Evolutionary conservation across 768 basidiomycete genomes (phyloP), one percentile per base, ranked within the genome.

Genomic region (Mycena vulgaris): DNA sequence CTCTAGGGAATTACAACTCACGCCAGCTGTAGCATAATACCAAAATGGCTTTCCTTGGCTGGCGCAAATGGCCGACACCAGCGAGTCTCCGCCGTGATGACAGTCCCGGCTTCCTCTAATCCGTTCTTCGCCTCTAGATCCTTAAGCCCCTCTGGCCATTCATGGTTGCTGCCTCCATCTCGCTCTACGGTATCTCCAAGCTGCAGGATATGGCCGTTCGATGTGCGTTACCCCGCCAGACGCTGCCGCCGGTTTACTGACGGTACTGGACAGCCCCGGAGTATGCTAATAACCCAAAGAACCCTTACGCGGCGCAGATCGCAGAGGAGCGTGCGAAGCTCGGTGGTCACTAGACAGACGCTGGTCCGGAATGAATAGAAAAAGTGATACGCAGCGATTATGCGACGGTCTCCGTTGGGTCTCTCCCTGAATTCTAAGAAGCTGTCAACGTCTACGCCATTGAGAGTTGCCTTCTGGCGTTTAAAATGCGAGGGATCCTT

Each of bases 1-100:
- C 14, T 5, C 21, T 19, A 19, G 21, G 47, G 63, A 55, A 49
- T 33, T 17, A 25, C 8, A 27, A 27, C 66, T 51, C 57, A 53
- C 63, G 13, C 16, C 56, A 65, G 68, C 75, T 68, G 53, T 47
- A 68, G 75, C 77, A 71, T 63, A 78, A 55, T 53, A 84, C 55
- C 49, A 74, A 72, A 80, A 93, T 93, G 92, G 87, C 89, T 76
- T 92, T 93, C 87, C 83, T 94, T 75, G 92, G 92, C 84, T 84
- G 92, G 74, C 92, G 93, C 82, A 92, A 93, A 84, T 94, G 91
- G 91, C 87, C 92, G 68, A 92, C 91, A 75, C 93, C 93, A 66
- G 93, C 86, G 83, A 81, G 90, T 89, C 68, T 72, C 45, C 42
- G 49, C 42, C 40, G 52, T 73, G 40, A 66, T n/a, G 62, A 17